These are phyloP conservation scores for Phaeomoniella chlamydospora DNA, from an alignment of 2,329 filamentous ascomycete species.

Conservation along the genomic window DNA sequence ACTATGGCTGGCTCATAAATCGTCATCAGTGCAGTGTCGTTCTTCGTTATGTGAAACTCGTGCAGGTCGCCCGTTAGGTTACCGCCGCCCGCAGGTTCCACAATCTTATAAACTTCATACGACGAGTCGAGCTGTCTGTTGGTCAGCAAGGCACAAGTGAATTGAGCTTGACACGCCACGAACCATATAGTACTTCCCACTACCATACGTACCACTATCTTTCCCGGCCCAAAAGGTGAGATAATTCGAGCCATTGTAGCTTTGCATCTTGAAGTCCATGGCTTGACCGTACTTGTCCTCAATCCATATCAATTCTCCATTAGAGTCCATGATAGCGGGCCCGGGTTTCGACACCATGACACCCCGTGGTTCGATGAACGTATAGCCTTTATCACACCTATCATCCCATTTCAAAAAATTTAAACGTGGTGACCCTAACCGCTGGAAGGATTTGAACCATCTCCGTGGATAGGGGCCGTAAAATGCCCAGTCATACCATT, in stretches of 20 bases:
- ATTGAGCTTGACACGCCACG: conserved; percentile 10
- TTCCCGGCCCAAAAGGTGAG: conserved; percentile 36
- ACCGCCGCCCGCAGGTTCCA: conserved; percentile 22
- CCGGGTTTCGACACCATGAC: conserved; percentile 17
- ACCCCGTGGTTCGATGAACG: conserved; percentile 25
- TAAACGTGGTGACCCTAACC: conserved; percentile 6
- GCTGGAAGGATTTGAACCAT: conserved; percentile 6
- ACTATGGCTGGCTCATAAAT: conserved; percentile 20
- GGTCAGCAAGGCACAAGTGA: no score
- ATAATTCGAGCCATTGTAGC: conserved; percentile 27
- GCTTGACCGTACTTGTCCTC: conserved; percentile 19
- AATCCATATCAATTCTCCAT: conserved; percentile 32
- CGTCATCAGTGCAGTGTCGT: conserved; percentile 22
- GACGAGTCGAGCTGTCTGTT: conserved; percentile 16
- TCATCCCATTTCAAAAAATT: conserved; percentile 12
- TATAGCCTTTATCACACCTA: conserved; percentile 24
- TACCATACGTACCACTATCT: conserved; percentile 30
- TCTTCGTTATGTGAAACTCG: conserved; percentile 31
- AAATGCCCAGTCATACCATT: conserved; percentile 3
- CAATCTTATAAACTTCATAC: conserved; percentile 22
- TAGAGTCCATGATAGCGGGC: conserved; percentile 28
- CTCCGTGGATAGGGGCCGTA: conserved; percentile 7
- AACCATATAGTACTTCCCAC: conserved; percentile 33
- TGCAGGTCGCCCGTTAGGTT: conserved; percentile 31
- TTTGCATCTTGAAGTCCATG: conserved; percentile 31